A percentile compares a stretch with the other conserved stretches of the same genome.
These are phyloP conservation scores for Cercospora beticola DNA, from an alignment of 2,329 filamentous ascomycete genomes.

Conservation along the genomic window DNA sequence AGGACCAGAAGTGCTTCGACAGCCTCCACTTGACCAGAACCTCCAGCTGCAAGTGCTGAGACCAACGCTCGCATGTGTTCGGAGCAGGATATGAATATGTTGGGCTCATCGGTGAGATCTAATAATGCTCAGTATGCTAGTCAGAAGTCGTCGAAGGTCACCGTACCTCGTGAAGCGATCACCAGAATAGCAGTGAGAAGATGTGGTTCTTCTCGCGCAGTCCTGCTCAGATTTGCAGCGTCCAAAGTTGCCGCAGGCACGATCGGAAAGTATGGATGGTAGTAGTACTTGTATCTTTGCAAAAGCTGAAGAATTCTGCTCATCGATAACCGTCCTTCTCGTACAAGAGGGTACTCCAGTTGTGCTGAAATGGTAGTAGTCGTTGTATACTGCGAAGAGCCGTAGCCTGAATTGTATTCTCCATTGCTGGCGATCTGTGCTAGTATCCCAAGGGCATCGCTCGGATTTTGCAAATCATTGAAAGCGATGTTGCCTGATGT, in stretches of 20 bases:
- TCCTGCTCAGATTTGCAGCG: constrained; percentile 53
- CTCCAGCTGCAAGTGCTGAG: constrained; percentile 64
- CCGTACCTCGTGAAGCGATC: constrained; percentile 61
- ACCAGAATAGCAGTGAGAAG: constrained; percentile 69
- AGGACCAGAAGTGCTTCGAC: constrained; percentile 69
- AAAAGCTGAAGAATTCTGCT: constrained; percentile 55
- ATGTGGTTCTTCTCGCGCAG: constrained; percentile 63
- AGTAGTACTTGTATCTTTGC: constrained; percentile 62
- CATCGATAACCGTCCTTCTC: constrained; percentile 43
- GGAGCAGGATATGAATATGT: constrained; percentile 65
- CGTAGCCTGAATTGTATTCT: constrained; percentile 22
- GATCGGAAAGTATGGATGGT: constrained; percentile 69
- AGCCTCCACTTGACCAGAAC: constrained; percentile 66
- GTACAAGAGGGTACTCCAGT: constrained; percentile 46
- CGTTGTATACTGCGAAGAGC: constrained; percentile 3
- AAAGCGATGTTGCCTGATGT: constrained; percentile 38
- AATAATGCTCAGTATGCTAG: background rate
- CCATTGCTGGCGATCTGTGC: constrained; percentile 47
- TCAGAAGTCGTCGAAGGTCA: background rate
- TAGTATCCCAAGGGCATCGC: constrained; percentile 51
- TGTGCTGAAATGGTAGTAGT: constrained; percentile 18
- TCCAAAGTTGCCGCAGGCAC: constrained; percentile 62
- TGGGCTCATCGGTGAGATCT: constrained; percentile 63
- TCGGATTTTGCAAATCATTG: constrained; percentile 50
- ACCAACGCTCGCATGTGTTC: constrained; percentile 69